A percentile compares a stretch with the other conserved stretches of the same genome.
Conservation (phyloP, 2,329 filamentous ascomycete species). For the Colletotrichum tamarilloi region DNA sequence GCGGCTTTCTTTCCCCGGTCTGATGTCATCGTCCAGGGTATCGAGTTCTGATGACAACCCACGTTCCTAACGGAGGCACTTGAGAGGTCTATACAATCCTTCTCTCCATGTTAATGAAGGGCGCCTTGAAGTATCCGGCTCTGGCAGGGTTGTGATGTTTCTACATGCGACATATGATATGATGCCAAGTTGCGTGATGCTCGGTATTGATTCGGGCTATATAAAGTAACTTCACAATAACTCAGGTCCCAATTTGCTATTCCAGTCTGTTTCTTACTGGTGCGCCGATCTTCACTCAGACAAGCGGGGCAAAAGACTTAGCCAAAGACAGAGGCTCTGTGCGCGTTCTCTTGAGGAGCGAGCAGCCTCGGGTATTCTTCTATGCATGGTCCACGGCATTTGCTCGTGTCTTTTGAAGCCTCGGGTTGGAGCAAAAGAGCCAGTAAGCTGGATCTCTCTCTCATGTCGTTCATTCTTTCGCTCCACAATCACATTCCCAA, state of each 20-base stretch:
- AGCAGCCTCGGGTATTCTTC: background rate
- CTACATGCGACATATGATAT: background rate
- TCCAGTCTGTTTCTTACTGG: background rate
- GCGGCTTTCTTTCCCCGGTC: background rate
- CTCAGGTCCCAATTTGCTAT: background rate
- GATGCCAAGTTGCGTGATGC: background rate
- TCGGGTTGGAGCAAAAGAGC: background rate
- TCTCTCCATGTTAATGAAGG: background rate
- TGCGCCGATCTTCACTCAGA: background rate
- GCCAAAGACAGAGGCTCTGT: background rate
- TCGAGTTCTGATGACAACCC: background rate
- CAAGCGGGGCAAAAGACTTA: background rate
- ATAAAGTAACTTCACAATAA: background rate
- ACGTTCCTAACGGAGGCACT: background rate
- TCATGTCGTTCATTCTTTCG: background rate
- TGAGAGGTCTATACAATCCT: background rate
- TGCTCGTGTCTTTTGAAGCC: background rate
- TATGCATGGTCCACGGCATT: background rate
- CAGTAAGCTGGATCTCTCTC: background rate
- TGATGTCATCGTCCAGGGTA: constrained; percentile 1
- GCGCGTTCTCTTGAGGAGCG: background rate
- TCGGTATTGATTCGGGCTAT: background rate
- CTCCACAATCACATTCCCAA: background rate
- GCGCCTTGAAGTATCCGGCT: background rate
- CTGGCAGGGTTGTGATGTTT: background rate